These are phyloP conservation scores for Fusarium sarcochroum DNA, from an alignment of 2,329 filamentous ascomycete species.

Conservation along the genomic window DNA sequence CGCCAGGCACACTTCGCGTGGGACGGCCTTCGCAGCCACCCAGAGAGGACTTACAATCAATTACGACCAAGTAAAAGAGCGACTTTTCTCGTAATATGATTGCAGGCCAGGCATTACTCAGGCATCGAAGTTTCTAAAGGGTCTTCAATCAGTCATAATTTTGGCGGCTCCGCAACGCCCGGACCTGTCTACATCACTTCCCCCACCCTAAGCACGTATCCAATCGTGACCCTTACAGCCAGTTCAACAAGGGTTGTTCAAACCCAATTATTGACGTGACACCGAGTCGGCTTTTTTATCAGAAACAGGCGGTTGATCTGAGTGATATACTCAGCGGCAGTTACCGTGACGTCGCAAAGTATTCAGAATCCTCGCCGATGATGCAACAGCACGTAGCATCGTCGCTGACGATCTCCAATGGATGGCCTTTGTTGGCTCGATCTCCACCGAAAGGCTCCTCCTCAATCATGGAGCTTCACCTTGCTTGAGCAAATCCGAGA, in stretches of 20 bases:
- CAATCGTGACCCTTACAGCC: constrained; percentile 7
- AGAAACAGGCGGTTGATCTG: neutral
- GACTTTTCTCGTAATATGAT: constrained; percentile 29
- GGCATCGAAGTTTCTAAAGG: constrained; percentile 18
- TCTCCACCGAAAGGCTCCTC: constrained; percentile 28
- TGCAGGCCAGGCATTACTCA: constrained; percentile 18
- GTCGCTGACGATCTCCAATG: constrained; percentile 26
- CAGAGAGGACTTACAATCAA: constrained; percentile 19
- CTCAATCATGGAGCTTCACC: constrained; percentile 18
- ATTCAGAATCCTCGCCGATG: constrained; percentile 18
- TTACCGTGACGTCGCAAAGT: constrained; percentile 20
- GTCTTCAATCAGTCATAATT: constrained; percentile 34
- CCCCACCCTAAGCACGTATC: constrained; percentile 16
- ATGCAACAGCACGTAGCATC: constrained; percentile 19
- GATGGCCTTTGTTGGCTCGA: constrained; percentile 1
- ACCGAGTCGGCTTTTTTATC: constrained; percentile 14
- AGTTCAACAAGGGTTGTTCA: constrained; percentile 3
- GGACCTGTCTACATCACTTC: constrained; percentile 5
- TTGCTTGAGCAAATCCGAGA: constrained; percentile 17
- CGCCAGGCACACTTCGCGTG: constrained; percentile 34
- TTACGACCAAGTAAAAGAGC: constrained; percentile 30
- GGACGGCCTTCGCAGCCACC: constrained; percentile 4
- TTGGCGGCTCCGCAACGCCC: constrained; percentile 25
- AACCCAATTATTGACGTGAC: constrained; percentile 16
- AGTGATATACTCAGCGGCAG: constrained; percentile 8